Evolutionary conservation across 139 green algal species (phyloP).

Genomic region (Diplosphaera chodatii): DNA sequence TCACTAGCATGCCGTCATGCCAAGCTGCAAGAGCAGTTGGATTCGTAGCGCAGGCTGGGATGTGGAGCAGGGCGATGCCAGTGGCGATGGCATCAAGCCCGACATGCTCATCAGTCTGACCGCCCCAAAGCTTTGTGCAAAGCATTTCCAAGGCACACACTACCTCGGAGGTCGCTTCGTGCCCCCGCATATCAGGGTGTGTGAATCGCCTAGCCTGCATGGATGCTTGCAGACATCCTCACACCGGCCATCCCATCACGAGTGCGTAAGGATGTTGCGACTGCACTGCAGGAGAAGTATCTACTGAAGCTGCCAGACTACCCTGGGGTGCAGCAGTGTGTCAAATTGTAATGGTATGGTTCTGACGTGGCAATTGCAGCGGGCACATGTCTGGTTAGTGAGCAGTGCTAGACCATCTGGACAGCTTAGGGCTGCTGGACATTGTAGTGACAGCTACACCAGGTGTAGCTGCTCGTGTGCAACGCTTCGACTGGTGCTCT

Average conservation of each 20-base stretch:
- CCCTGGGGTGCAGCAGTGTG: constrained; percentile 56
- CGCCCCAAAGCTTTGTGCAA: constrained; percentile 80
- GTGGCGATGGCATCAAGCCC: constrained; percentile 47
- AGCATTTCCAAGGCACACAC: constrained; percentile 81
- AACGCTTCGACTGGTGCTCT: not conserved
- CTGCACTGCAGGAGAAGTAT: constrained; percentile 55
- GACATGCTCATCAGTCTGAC: constrained; percentile 93
- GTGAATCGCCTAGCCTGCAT: too few species aligned
- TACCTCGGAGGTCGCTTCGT: constrained; percentile 95
- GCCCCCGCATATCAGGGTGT: constrained; percentile 58
- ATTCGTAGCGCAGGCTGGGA: constrained; percentile 43
- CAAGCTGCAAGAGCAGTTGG: too few species aligned
- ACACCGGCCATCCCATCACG: not conserved
- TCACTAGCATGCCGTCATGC: too few species aligned
- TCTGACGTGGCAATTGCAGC: too few species aligned
- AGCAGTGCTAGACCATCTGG: not conserved
- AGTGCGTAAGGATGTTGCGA: not conserved
- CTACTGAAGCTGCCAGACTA: constrained; percentile 71
- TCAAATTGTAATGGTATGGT: constrained; percentile 16
- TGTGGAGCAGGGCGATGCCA: constrained; percentile 65
- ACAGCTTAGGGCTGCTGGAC: too few species aligned
- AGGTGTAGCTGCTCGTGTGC: not conserved
- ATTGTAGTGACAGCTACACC: too few species aligned
- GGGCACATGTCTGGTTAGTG: not conserved
- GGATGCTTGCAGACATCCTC: too few species aligned